A percentile compares a stretch with the other conserved stretches of the same genome.
These are phyloP conservation scores for Gastrolobium bilobum DNA, from an alignment of 306 rosid genomes.

Conservation along the genomic window DNA sequence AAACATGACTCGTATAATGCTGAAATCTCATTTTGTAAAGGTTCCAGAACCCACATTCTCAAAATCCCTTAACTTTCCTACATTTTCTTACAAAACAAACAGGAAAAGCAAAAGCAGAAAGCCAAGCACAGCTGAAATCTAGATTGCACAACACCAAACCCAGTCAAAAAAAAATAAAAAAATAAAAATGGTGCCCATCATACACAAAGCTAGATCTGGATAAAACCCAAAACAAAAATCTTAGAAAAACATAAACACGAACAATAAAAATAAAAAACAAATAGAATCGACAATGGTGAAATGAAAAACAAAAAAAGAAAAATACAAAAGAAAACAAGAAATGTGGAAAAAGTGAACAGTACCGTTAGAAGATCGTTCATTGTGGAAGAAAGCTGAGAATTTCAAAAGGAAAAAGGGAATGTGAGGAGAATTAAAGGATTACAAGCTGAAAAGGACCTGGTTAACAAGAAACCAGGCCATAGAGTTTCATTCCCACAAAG, in stretches of 20 bases:
- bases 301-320: not conserved
- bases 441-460: constrained; percentile 61
- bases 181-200: not conserved
- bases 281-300: constrained; percentile 22
- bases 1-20: constrained; percentile 23
- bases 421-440: not conserved
- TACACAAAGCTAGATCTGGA: constrained; percentile 50
- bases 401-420: constrained; percentile 27
- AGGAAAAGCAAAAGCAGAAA: not conserved
- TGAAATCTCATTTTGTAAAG: constrained; percentile 5
- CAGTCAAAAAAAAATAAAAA: not conserved
- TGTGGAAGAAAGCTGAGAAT: constrained; percentile 52
- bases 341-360: constrained; percentile 37
- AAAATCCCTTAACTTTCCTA: constrained; percentile 14
- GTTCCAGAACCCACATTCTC: constrained; percentile 25
- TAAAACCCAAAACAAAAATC: constrained; percentile 40
- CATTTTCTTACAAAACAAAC: constrained; percentile 46
- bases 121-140: constrained; percentile 26
- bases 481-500: constrained; percentile 41
- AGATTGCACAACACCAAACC: constrained; percentile 30
- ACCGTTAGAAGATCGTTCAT: constrained; percentile 96
- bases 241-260: constrained; percentile 36
- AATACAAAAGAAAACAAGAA: too few species aligned
- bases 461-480: constrained; percentile 64
- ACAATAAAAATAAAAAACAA: not conserved